These are phyloP conservation scores for Taiozyma sp. DNA, from an alignment of 1,139 yeast genomes.

Conservation along the genomic window DNA sequence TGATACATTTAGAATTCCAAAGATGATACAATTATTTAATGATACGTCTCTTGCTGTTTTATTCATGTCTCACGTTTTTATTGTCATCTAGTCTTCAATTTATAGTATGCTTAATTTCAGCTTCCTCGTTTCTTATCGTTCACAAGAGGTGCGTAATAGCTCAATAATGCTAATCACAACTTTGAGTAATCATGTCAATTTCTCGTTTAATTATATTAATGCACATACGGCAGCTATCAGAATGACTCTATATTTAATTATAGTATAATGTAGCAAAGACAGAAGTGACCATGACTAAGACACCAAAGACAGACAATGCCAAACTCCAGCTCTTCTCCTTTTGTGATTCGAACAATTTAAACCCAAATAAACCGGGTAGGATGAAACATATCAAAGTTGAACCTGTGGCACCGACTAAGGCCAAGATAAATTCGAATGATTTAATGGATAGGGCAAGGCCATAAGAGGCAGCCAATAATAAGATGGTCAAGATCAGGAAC, in stretches of 20 bases:
- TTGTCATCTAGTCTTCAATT: background rate
- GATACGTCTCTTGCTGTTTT: background rate
- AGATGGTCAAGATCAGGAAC: slow-evolving; percentile 44
- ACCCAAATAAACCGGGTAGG: slow-evolving; percentile 88
- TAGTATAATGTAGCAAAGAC: slow-evolving; percentile 57
- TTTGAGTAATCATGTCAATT: too few species aligned
- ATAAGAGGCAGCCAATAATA: slow-evolving; percentile 46
- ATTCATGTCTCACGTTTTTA: background rate
- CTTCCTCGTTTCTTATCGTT: background rate
- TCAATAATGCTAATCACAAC: too few species aligned
- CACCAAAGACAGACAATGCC: slow-evolving; percentile 67
- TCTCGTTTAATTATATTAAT: background rate
- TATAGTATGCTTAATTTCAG: background rate
- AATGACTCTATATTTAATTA: background rate
- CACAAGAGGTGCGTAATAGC: too few species aligned
- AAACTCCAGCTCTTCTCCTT: slow-evolving; percentile 56
- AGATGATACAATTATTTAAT: background rate
- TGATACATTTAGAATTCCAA: background rate
- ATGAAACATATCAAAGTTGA: slow-evolving; percentile 91
- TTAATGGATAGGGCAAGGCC: slow-evolving; percentile 63
- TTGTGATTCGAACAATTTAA: slow-evolving; percentile 49
- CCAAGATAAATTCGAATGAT: slow-evolving; percentile 80
- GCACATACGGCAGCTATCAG: background rate
- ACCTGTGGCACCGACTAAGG: slow-evolving; percentile 93
- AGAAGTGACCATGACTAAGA: slow-evolving; percentile 70